Evolutionary conservation across 108 stramenopile genomes (phyloP).

Genomic region (Conticribra weissflogii): DNA sequence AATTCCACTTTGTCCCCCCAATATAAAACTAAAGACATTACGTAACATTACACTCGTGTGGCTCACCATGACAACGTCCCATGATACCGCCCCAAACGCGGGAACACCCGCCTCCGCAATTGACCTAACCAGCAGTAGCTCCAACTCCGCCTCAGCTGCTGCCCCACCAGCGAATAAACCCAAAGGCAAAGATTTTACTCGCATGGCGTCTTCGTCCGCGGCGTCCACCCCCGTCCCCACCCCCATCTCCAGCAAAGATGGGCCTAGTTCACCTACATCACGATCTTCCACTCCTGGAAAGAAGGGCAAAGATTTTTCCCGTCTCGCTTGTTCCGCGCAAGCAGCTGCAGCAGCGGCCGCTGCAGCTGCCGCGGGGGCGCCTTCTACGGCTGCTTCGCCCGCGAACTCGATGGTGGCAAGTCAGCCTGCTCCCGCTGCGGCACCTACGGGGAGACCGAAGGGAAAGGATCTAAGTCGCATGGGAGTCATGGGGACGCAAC

Average conservation of each 20-base stretch:
- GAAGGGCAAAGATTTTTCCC: constrained; percentile 30
- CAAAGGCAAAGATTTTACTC: constrained; percentile 44
- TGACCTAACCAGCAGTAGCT: not conserved
- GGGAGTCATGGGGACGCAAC: constrained; percentile 46
- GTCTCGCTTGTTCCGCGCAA: no score
- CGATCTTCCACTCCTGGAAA: not conserved
- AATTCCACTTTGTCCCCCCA: no score
- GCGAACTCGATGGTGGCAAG: constrained; percentile 6
- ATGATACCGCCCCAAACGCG: not conserved
- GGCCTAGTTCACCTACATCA: not conserved
- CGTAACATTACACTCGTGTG: no score
- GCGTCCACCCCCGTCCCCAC: constrained; percentile 8
- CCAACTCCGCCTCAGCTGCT: not conserved
- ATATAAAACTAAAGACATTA: no score
- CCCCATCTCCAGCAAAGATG: not conserved
- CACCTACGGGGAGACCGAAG: constrained; percentile 56
- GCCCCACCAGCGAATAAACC: constrained; percentile 7
- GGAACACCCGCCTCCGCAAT: not conserved
- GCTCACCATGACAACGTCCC: not conserved
- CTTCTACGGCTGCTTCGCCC: constrained; percentile 3
- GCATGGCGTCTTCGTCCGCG: constrained; percentile 30
- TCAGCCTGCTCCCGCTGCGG: not conserved
- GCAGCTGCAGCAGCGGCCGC: constrained; percentile 7
- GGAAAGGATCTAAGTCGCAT: constrained; percentile 85
- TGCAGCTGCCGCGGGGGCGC: not conserved